phyloP scores from a whole-genome alignment of 108 stramenopile species.

The Cyclotella distinguenda region DNA sequence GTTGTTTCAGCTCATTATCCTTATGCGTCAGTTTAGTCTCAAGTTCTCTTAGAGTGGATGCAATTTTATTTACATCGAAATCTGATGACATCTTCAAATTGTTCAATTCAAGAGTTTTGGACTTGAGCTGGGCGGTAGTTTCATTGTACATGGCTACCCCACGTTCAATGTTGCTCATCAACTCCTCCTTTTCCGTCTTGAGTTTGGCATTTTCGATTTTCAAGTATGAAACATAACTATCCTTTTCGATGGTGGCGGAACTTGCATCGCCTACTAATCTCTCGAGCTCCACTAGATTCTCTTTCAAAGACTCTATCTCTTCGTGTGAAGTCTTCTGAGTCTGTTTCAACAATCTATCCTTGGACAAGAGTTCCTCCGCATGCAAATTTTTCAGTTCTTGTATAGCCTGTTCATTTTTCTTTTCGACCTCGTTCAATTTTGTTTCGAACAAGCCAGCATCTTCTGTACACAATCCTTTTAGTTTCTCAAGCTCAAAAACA shows the following conservation, averaged over 20 bases:
- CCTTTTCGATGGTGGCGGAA: background rate
- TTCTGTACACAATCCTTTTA: no score
- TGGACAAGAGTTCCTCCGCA: constrained; percentile 3
- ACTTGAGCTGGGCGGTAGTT: constrained; percentile 7
- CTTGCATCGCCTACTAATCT: background rate
- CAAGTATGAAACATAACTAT: background rate
- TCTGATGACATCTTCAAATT: background rate
- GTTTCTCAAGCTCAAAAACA: no score
- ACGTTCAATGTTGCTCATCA: constrained; percentile 6
- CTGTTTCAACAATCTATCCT: background rate
- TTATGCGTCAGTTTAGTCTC: constrained; percentile 8
- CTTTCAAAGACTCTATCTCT: no score
- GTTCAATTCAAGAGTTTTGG: constrained; percentile 3
- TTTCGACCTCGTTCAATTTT: background rate
- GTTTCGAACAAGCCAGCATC: background rate
- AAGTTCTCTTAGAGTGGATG: background rate
- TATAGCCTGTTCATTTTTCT: background rate
- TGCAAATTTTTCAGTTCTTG: constrained; percentile 11
- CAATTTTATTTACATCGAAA: background rate
- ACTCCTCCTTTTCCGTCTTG: constrained; percentile 7
- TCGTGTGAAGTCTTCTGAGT: no score
- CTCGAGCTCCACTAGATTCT: constrained; percentile 1
- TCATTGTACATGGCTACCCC: constrained; percentile 3
- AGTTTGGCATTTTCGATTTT: constrained; percentile 20
- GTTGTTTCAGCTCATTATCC: constrained; percentile 1